A percentile compares a stretch with the other conserved stretches of the same genome.
Conservation (phyloP, 768 basidiomycete species). For the Auriscalpium microsporum region DNA sequence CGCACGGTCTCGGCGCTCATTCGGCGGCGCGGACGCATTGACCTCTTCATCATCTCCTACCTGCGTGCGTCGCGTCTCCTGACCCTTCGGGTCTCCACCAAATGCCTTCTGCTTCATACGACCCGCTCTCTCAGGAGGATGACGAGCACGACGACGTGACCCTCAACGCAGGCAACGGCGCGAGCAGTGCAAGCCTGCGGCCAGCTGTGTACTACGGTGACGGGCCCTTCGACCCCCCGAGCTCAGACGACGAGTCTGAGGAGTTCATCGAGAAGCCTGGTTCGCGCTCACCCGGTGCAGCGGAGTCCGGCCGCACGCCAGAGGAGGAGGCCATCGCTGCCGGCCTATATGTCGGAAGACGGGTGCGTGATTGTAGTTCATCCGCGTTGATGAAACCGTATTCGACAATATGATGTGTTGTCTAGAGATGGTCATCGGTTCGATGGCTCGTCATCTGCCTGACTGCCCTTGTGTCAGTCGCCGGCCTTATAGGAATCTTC, state of each 20-base stretch:
- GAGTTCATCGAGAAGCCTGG: conserved; percentile 41
- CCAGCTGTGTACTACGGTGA: conserved; percentile 57
- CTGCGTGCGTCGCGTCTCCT: not conserved
- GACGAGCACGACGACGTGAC: not conserved
- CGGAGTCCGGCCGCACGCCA: conserved; percentile 20
- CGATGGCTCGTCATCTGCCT: conserved; percentile 58
- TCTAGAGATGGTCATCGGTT: conserved; percentile 43
- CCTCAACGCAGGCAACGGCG: not conserved
- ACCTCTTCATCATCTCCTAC: no score
- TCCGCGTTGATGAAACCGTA: not conserved
- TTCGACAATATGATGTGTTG: not conserved
- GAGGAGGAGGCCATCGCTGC: conserved; percentile 21
- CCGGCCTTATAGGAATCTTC: conserved; percentile 65
- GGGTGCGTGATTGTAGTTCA: conserved; percentile 23
- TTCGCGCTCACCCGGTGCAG: conserved; percentile 18
- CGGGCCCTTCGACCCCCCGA: conserved; percentile 68
- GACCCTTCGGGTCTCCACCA: not conserved
- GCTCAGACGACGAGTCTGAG: conserved; percentile 67
- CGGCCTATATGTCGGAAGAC: conserved; percentile 27
- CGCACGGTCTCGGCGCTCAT: not conserved
- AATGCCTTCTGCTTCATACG: conserved; percentile 10
- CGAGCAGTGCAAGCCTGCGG: not conserved
- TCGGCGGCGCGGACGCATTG: not conserved
- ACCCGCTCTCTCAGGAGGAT: conserved; percentile 14
- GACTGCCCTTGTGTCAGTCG: conserved; percentile 47